Evolutionary conservation across 371 early-diverging fungal species (phyloP).

Genomic region (Lichtheimia corymbifera): DNA sequence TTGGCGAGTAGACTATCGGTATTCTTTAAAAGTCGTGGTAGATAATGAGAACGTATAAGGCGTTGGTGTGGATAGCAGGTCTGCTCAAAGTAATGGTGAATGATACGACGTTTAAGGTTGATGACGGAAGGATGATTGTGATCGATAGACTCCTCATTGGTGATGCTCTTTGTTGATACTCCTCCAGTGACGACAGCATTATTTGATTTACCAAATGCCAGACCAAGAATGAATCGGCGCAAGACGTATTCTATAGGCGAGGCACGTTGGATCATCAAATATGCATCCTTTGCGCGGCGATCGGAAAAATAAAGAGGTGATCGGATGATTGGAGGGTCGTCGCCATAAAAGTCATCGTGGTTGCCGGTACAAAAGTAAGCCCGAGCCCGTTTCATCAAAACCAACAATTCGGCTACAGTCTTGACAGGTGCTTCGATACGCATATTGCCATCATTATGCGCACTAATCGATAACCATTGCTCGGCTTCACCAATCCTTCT

Average conservation of each 20-base stretch:
- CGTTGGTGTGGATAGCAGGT: slow-evolving; percentile 17
- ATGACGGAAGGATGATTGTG: not conserved
- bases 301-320: not conserved
- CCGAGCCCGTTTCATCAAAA: not conserved
- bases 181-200: too few species aligned
- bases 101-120: slow-evolving; percentile 8
- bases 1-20: slow-evolving; percentile 27
- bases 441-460: not conserved
- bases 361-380: not conserved
- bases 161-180: not conserved
- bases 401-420: not conserved
- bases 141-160: not conserved
- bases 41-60: slow-evolving; percentile 24
- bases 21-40: slow-evolving; percentile 20
- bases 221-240: too few species aligned
- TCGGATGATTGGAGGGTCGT: too few species aligned
- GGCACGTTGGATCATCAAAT: not conserved
- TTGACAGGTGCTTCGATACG: not conserved
- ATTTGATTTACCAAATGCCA: too few species aligned
- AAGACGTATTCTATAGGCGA: not conserved
- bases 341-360: not conserved
- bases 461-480: not conserved
- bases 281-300: too few species aligned
- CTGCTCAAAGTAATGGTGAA: slow-evolving; percentile 30
- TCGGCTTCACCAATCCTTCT: not conserved